Conservation (phyloP, 306 rosid species). For the Inga oerstediana region DNA sequence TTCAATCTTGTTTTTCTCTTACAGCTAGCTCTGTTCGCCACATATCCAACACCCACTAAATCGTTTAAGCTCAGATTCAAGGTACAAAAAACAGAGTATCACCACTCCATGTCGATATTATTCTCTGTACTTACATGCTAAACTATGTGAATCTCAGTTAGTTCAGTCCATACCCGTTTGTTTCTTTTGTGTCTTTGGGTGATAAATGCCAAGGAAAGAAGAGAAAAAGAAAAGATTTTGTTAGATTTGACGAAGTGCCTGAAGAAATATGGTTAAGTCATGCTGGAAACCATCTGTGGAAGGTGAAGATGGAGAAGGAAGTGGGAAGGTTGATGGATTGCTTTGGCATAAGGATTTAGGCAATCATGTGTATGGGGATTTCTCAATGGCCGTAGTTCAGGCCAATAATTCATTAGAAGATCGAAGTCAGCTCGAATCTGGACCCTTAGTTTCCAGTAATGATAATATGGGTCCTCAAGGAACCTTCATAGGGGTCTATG, state of each 20-base stretch:
- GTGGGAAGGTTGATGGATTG: conserved; percentile 72
- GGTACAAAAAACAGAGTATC: conserved; percentile 59
- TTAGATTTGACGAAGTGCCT: conserved; percentile 11
- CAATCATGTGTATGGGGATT: conserved; percentile 73
- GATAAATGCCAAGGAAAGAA: conserved; percentile 25
- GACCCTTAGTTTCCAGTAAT: conserved; percentile 59
- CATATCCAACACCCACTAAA: conserved; percentile 33
- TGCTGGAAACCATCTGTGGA: conserved; percentile 75
- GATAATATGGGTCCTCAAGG: conserved; percentile 64
- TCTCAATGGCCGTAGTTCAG: conserved; percentile 94
- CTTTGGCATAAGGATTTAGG: conserved; percentile 93
- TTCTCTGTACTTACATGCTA: conserved; percentile 68
- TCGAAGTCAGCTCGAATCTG: conserved; percentile 85
- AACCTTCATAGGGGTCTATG: conserved; percentile 86
- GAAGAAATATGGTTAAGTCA: conserved; percentile 63
- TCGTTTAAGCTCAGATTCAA: conserved; percentile 63
- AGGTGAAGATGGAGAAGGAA: conserved; percentile 61
- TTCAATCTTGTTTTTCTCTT: conserved; percentile 54
- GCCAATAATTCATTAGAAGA: conserved; percentile 82
- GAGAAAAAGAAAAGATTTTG: neutral
- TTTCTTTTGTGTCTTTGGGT: conserved; percentile 50
- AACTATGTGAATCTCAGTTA: conserved; percentile 43
- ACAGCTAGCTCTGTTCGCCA: conserved; percentile 74
- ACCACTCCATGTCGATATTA: conserved; percentile 54
- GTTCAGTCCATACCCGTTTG: conserved; percentile 70